Evolutionary conservation across 352 stramenopile genomes (phyloP).

Genomic region (Phytophthora ramorum): DNA sequence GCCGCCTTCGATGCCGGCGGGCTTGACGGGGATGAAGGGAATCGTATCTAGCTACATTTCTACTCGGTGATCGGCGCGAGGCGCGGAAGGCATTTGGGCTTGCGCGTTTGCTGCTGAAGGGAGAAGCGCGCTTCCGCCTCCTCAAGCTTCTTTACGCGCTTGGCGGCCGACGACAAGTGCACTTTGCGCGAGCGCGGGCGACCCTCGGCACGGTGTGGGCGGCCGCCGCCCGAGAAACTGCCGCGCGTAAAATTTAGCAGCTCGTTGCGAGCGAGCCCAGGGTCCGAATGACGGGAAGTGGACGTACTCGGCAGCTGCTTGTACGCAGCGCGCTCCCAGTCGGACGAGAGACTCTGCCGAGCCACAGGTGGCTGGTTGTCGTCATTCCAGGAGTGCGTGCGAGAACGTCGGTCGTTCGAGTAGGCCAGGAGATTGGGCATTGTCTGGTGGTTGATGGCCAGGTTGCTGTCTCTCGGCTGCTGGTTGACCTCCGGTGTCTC

Average conservation of each 20-base stretch:
- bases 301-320: conserved; percentile 43
- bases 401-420: conserved; percentile 39
- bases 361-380: conserved; percentile 16
- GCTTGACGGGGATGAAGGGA: conserved; percentile 19
- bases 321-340: conserved; percentile 59
- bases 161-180: conserved; percentile 81
- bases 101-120: conserved; percentile 37
- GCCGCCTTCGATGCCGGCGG: conserved; percentile 21
- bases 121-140: conserved; percentile 79
- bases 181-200: conserved; percentile 66
- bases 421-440: conserved; percentile 68
- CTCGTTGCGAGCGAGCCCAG: conserved; percentile 66
- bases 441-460: conserved; percentile 49
- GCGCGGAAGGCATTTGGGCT: conserved; percentile 46
- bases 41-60: conserved; percentile 12
- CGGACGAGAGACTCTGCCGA: conserved; percentile 47
- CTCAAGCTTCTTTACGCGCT: conserved; percentile 86
- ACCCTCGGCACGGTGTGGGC: conserved; percentile 48
- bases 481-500: conserved; percentile 13
- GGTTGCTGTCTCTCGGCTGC: conserved; percentile 40
- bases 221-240: conserved; percentile 49
- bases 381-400: conserved; percentile 73
- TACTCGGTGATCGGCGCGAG: conserved; percentile 63
- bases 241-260: conserved; percentile 72
- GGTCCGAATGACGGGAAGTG: conserved; percentile 72